phyloP scores from a whole-genome alignment of 345 rosid species.

The Populus davidiana region DNA sequence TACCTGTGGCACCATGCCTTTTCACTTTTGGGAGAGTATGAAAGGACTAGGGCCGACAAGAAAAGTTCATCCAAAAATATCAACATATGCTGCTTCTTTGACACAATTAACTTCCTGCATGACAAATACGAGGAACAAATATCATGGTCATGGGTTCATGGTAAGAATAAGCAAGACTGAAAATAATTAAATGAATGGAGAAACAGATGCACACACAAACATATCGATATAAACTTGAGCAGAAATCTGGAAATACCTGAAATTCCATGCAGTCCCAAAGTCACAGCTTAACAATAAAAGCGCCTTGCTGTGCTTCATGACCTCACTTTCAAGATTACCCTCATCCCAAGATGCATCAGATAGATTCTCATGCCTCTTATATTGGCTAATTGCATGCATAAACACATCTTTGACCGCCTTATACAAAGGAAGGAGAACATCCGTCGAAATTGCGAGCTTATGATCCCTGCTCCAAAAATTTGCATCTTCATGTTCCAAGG shows the following conservation, averaged over 20 bases:
- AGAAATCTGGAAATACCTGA: conserved; percentile 46
- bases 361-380: conserved; percentile 24
- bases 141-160: background rate
- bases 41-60: conserved; percentile 72
- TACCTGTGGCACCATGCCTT: conserved; percentile 95
- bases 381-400: conserved; percentile 37
- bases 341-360: conserved; percentile 13
- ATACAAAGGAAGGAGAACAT: conserved; percentile 55
- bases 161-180: conserved; percentile 12
- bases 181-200: background rate
- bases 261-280: conserved; percentile 87
- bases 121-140: background rate
- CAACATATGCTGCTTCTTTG: conserved; percentile 40
- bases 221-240: background rate
- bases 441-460: conserved; percentile 74
- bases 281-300: conserved; percentile 77
- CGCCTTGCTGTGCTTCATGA: conserved; percentile 75
- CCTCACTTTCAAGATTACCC: conserved; percentile 34
- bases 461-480: conserved; percentile 68
- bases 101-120: conserved; percentile 61
- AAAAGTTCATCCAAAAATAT: conserved; percentile 60
- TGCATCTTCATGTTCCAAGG: conserved; percentile 7
- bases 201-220: background rate
- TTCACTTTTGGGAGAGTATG: conserved; percentile 84
- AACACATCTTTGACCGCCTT: conserved; percentile 56